Base-by-base conservation (phyloP, 352 stramenopile species). In the Globisporangium megalacanthum region DNA sequence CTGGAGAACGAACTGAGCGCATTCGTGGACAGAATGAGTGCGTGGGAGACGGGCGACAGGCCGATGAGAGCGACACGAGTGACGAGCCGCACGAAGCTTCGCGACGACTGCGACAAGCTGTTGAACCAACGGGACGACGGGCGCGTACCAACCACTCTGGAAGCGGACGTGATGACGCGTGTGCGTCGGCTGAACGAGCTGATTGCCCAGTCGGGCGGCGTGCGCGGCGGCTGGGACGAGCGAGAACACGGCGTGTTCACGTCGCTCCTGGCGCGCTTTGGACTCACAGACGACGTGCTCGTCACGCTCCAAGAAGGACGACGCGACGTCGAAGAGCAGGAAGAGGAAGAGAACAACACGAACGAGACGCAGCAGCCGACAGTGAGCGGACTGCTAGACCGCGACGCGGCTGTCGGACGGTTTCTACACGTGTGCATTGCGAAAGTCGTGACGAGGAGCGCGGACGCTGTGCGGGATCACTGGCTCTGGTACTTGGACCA, bases 401-500 rank as follows among this genome's bases (percentile, higher is more conserved):
- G 8, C 33, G 33, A 37, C 33, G 33, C 33, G 33, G 33, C 33
- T 14, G 72, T 87, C 4, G 69, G 76, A 22, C 58, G 65, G 5
- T 86, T 79, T 41, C 47, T 90, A 36, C 66, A 68, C 14, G 83
- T 74, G 52, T 88, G 74, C 58, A 73, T 76, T 25, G 68, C 68
- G 8, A 71, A 68, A 17, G 39, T 90, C 46, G 67, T 86, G 13
- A 90, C 77, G 11, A 68, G 83, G 56, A 78, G 66, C 4, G 54
- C 72, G n/a, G 72, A 70, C 35, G 72, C 75, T 9, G 59, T 93
- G n/a, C 71, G 77, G 0, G 73, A 62, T 15, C 83, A 93, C 61
- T 73, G 86, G 15, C 65, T 82, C 13, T 93, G 83, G 83, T 90
- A 90, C 58, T 33, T 88, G 19, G 57, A 57, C 10, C 70, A 91